Evolutionary conservation across 164 flowering plant species (phyloP).

Genomic region (Vitis rotundifolia): DNA sequence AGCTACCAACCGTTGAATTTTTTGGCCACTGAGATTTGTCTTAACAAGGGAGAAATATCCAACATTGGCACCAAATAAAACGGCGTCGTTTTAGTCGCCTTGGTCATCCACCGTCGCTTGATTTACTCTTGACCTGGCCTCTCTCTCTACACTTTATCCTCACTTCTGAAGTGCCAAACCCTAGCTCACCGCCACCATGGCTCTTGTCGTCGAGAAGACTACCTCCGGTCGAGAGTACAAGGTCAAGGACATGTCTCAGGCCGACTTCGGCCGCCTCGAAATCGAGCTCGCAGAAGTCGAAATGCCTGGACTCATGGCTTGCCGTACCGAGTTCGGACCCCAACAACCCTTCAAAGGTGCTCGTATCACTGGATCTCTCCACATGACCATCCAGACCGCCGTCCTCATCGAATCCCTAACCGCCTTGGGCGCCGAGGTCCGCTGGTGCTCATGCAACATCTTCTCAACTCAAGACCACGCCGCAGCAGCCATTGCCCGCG

Average conservation of each 20-base stretch:
- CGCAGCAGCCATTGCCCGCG: constrained; percentile 77
- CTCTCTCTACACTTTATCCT: too few relatives aligned
- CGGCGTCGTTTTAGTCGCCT: too few relatives aligned
- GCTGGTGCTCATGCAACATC: constrained; percentile 86
- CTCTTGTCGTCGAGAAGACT: constrained; percentile 60
- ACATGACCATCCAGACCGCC: constrained; percentile 85
- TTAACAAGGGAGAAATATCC: too few relatives aligned
- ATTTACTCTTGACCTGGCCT: too few relatives aligned
- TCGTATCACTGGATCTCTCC: constrained; percentile 71
- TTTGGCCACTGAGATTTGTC: too few relatives aligned
- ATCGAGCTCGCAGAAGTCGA: constrained; percentile 79
- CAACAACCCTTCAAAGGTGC: constrained; percentile 77
- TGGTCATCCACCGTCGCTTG: too few relatives aligned
- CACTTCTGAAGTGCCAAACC: too few relatives aligned
- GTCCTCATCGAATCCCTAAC: constrained; percentile 73
- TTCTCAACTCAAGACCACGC: constrained; percentile 88
- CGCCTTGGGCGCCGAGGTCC: constrained; percentile 74
- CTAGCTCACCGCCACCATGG: constrained; percentile 22
- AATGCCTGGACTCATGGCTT: constrained; percentile 76
- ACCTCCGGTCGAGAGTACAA: constrained; percentile 71
- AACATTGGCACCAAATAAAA: too few relatives aligned
- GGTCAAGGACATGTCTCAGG: constrained; percentile 81
- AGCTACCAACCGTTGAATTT: too few relatives aligned
- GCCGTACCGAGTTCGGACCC: constrained; percentile 68
- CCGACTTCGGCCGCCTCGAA: constrained; percentile 79